phyloP scores from a whole-genome alignment of 1,284 basidiomycete species.

The Baeospora myosura region DNA sequence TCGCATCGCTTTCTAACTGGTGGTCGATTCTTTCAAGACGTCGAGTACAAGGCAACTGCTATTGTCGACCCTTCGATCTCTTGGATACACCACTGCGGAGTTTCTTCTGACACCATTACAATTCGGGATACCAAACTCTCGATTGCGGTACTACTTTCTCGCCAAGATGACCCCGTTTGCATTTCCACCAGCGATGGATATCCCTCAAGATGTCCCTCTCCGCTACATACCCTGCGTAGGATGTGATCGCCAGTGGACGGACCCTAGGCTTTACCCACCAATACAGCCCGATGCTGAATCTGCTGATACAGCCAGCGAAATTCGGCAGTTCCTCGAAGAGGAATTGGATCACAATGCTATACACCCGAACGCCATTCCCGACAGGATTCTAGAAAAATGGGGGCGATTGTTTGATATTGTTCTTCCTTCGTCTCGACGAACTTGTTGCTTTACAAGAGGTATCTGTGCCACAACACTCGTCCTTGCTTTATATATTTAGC shows the following conservation, averaged over 20 bases:
- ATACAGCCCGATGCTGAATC: background rate
- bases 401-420: conserved; percentile 74
- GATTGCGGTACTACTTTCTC: conserved; percentile 71
- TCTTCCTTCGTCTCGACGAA: conserved; percentile 48
- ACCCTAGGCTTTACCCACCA: background rate
- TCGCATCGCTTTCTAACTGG: conserved; percentile 1
- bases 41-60: conserved; percentile 55
- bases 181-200: conserved; percentile 22
- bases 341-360: conserved; percentile 14
- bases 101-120: conserved; percentile 67
- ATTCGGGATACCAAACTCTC: conserved; percentile 72
- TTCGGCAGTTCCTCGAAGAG: conserved; percentile 45
- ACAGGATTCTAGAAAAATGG: conserved; percentile 65
- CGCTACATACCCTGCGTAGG: background rate
- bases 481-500: background rate
- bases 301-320: too few relatives aligned
- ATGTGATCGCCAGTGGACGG: background rate
- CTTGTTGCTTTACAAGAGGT: conserved; percentile 78
- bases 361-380: conserved; percentile 37
- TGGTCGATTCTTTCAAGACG: conserved; percentile 29
- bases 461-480: conserved; percentile 4
- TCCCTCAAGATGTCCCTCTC: conserved; percentile 46
- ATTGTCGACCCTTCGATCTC: conserved; percentile 36
- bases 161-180: conserved; percentile 42
- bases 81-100: conserved; percentile 55